Evolutionary conservation across 257 asterid genomes (phyloP).

Genomic region (Capsicum pubescens): DNA sequence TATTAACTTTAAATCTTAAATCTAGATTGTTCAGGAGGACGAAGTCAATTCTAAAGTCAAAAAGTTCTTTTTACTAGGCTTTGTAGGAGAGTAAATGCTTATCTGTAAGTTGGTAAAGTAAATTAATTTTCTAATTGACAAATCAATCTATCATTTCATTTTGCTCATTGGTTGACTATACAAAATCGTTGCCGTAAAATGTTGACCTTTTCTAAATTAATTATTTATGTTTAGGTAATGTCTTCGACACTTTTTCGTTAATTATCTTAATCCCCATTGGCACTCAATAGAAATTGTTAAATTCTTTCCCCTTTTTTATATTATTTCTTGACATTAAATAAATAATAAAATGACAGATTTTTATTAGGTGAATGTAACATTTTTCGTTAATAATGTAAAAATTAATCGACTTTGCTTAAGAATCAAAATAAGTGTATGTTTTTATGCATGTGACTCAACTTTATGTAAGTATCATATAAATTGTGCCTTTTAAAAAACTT

Average conservation of each 20-base stretch:
- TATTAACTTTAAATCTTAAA: too few relatives aligned
- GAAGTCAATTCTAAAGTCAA: neutral
- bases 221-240: neutral
- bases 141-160: neutral
- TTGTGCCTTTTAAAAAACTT: neutral
- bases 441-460: neutral
- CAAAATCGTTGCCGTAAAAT: neutral
- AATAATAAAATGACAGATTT: too few relatives aligned
- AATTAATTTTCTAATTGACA: slow-evolving; percentile 20
- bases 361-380: too few relatives aligned
- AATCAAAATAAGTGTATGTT: too few relatives aligned
- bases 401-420: too few relatives aligned
- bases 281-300: neutral
- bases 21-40: neutral
- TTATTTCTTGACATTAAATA: neutral
- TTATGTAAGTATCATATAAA: neutral
- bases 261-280: neutral
- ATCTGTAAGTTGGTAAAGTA: neutral
- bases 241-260: neutral
- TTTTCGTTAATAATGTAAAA: too few relatives aligned
- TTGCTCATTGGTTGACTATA: neutral
- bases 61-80: neutral
- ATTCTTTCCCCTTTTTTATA: neutral
- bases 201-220: neutral
- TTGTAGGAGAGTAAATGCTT: neutral